phyloP scores from a whole-genome alignment of 805 yeast genomes.

The Metschnikowia aberdeeniae region DNA sequence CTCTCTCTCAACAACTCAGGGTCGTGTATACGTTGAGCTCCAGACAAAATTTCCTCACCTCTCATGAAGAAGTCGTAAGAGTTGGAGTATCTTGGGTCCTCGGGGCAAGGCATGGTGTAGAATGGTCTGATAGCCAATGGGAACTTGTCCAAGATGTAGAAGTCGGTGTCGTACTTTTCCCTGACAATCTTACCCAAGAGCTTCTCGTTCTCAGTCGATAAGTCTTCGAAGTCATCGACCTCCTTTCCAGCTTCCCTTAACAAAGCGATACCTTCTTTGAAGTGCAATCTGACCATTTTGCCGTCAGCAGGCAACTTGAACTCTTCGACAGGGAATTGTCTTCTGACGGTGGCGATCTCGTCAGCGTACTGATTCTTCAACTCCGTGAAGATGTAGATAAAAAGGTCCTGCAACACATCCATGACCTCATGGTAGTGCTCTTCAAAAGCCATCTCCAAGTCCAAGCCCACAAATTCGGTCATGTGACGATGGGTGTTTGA shows the following conservation, averaged over 20 bases:
- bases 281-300: conserved; percentile 85
- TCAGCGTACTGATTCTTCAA: conserved; percentile 72
- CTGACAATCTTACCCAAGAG: conserved; percentile 85
- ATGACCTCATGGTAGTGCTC: conserved; percentile 94
- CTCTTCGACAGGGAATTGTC: conserved; percentile 96
- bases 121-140: conserved; percentile 96
- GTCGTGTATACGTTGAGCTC: conserved; percentile 99
- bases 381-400: conserved; percentile 82
- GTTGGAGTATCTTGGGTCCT: conserved; percentile 89
- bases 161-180: conserved; percentile 95
- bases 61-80: conserved; percentile 99
- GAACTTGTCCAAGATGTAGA: conserved; percentile 96
- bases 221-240: conserved; percentile 84
- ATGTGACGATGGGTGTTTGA: conserved; percentile 98
- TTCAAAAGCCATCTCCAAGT: conserved; percentile 96
- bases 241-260: conserved; percentile 83
- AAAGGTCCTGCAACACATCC: conserved; percentile 61
- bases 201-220: conserved; percentile 92
- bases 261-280: conserved; percentile 86
- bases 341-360: conserved; percentile 87
- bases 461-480: conserved; percentile 98
- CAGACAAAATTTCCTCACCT: conserved; percentile 98
- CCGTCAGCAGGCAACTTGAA: conserved; percentile 92
- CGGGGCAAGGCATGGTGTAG: conserved; percentile 98
- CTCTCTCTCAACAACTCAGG: conserved; percentile 76